Evolutionary conservation across 2,329 filamentous ascomycete species (phyloP), one percentile per base, ranked within the genome.

Genomic region (Colletotrichum musicola): DNA sequence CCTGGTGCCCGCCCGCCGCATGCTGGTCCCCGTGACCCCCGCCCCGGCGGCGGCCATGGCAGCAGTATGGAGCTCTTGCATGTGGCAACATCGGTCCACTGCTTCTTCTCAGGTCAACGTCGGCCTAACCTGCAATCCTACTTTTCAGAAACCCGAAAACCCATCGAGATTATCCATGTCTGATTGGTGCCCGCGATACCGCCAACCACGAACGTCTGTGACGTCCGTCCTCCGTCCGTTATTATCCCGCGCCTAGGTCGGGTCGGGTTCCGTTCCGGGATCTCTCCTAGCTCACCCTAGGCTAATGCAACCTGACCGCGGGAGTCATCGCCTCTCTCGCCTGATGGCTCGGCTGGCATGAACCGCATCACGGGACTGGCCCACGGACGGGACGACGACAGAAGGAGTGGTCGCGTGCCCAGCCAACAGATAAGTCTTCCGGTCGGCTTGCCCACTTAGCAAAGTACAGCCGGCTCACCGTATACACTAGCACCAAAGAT

Each of bases 21-120:
- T 38, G 47, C 63, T 62, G 49, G 46, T 27, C 44, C 64, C 64
- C 64, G 64, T 67, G 64, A 67, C 59, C 58, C 59, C 42, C 40
- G 38, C 42, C 50, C 57, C 63, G 63, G 14, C 51, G 44, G 44
- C 46, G 13, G 46, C 27, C 46, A 38, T 38, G 27, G 42, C n/a
- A 56, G 47, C 53, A 10, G 30, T 12, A 10, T 10, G 30, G 10
- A 35, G 10, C 12, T 20, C 63, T 56, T 63, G 53, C 64, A 57
- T 67, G 64, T 67, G 59, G 51, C 44, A 54, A 49, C 13, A 44
- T n/a, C 18, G 13, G n/a, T 18, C 22, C 40, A 14, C 7, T 18
- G 6, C 7, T 13, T 42, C 30, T 35, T 10, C 30, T 35, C 9
- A 10, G 30, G 30, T 9, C 30, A 10, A 35, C n/a, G 25, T 44